phyloP scores from a whole-genome alignment of 2,329 filamentous ascomycete genomes.

The Ustulina deusta region DNA sequence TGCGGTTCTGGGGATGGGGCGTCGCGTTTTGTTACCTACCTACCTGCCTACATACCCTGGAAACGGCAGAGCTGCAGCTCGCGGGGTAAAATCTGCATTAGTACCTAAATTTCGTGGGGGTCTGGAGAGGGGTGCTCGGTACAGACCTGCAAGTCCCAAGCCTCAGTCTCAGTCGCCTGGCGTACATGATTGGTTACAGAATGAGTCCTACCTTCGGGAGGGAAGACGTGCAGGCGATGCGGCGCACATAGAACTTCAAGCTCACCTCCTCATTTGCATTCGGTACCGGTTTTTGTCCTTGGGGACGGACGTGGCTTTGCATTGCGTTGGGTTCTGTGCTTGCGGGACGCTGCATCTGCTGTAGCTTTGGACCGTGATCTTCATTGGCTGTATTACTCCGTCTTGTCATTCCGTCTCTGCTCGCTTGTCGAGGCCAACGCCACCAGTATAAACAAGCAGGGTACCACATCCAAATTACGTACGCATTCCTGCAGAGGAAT shows the following conservation, averaged over 20 bases:
- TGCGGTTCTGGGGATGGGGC: neutral
- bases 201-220: neutral
- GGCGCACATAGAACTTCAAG: neutral
- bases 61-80: slow-evolving; percentile 20
- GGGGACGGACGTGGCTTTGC: slow-evolving; percentile 23
- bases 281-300: neutral
- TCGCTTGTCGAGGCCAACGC: neutral
- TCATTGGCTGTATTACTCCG: neutral
- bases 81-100: slow-evolving; percentile 35
- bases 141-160: slow-evolving; percentile 13
- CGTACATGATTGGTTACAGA: neutral
- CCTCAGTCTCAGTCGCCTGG: neutral
- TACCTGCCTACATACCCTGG: slow-evolving; percentile 22
- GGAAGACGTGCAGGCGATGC: neutral
- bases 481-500: slow-evolving; percentile 2
- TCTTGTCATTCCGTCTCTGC: neutral
- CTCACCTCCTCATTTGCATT: slow-evolving; percentile 24
- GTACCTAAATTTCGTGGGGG: slow-evolving; percentile 25
- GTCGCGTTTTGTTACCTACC: slow-evolving; percentile 5
- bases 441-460: neutral
- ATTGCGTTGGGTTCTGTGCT: slow-evolving; percentile 18
- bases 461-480: neutral
- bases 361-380: neutral
- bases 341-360: neutral
- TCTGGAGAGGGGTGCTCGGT: neutral